phyloP scores from a whole-genome alignment of 306 rosid genomes.

The Hippophae tibetana region DNA sequence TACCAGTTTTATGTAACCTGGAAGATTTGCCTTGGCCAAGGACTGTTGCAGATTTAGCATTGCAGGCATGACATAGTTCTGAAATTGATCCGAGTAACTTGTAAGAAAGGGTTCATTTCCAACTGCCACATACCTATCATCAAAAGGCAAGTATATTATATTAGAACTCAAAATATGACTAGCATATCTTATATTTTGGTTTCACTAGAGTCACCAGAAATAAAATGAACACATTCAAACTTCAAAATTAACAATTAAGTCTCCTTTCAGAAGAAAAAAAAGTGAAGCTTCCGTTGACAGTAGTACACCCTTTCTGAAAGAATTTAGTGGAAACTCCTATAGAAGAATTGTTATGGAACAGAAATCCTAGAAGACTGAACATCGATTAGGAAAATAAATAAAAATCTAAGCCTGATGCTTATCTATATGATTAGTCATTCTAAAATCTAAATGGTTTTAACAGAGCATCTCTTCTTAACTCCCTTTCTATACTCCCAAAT shows the following conservation, averaged over 20 bases:
- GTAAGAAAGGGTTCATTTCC: constrained; percentile 95
- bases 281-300: background rate
- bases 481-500: no score
- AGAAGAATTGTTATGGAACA: background rate
- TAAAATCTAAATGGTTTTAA: no score
- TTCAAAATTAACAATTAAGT: background rate
- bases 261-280: background rate
- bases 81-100: constrained; percentile 67
- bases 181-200: background rate
- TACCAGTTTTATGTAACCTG: constrained; percentile 70
- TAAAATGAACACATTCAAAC: background rate
- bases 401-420: no score
- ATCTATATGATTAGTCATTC: no score
- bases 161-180: background rate
- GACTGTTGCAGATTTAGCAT: constrained; percentile 79
- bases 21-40: constrained; percentile 66
- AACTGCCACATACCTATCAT: constrained; percentile 72
- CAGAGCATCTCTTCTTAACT: no score
- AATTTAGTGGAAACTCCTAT: background rate
- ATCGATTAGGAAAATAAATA: no score
- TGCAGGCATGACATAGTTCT: constrained; percentile 64
- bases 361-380: no score
- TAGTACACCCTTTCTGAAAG: background rate
- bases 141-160: constrained; percentile 13
- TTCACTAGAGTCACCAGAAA: background rate